Evolutionary conservation across 495 filamentous ascomycete genomes (phyloP).

Genomic region (Lophiotrema nucula): DNA sequence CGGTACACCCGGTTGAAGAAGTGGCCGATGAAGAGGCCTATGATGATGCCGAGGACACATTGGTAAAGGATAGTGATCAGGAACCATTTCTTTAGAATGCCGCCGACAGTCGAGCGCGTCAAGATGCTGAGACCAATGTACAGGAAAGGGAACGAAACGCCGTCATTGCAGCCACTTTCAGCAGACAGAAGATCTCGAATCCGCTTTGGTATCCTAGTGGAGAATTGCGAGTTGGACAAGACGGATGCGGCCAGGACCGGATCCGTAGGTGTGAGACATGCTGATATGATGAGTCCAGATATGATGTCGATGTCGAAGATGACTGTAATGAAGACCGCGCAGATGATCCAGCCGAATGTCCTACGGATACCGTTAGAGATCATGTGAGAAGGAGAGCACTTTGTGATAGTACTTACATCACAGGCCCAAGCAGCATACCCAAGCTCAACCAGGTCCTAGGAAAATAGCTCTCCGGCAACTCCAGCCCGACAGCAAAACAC

Average conservation of each 20-base stretch:
- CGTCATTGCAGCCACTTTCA: conserved; percentile 54
- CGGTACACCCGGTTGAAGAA: conserved; percentile 44
- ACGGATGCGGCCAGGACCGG: conserved; percentile 51
- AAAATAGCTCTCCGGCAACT: conserved; percentile 50
- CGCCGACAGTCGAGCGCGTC: conserved; percentile 33
- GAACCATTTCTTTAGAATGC: conserved; percentile 47
- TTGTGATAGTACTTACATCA: no score
- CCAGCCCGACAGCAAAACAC: conserved; percentile 50
- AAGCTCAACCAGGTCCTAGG: conserved; percentile 46
- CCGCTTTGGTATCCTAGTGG: conserved; percentile 45
- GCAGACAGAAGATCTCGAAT: conserved; percentile 49
- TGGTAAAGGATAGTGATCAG: conserved; percentile 53
- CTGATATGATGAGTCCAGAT: conserved; percentile 48
- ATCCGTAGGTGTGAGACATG: conserved; percentile 53
- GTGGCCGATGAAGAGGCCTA: conserved; percentile 46
- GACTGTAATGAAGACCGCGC: conserved; percentile 41
- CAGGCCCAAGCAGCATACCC: conserved; percentile 48
- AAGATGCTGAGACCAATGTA: conserved; percentile 47
- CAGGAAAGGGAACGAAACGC: conserved; percentile 50
- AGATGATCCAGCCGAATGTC: conserved; percentile 50
- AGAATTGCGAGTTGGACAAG: conserved; percentile 48
- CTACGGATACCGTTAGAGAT: no score
- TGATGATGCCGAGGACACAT: conserved; percentile 44
- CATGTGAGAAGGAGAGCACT: no score
- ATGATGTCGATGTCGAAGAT: conserved; percentile 43